Conservation (phyloP, 1,284 basidiomycete species). For the Calocybe gambosa region DNA sequence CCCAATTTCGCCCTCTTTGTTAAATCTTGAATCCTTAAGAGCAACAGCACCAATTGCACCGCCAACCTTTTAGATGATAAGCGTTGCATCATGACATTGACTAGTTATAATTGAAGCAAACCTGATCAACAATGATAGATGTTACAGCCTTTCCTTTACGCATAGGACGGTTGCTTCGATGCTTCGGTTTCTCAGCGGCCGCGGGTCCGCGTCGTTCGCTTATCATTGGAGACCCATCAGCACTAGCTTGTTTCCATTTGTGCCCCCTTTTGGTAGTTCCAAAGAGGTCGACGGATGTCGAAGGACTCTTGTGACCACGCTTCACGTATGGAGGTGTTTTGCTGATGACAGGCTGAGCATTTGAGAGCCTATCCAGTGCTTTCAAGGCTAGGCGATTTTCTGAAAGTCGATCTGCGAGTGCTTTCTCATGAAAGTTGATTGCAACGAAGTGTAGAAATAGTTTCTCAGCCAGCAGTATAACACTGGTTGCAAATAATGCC, state of each 20-base stretch:
- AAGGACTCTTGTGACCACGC: slow-evolving; percentile 23
- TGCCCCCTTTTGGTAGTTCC: slow-evolving; percentile 9
- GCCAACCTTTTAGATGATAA: slow-evolving; percentile 31
- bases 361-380: slow-evolving; percentile 64
- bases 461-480: slow-evolving; percentile 66
- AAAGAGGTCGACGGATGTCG: slow-evolving; percentile 17
- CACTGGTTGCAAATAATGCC: slow-evolving; percentile 58
- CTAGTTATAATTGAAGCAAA: slow-evolving; percentile 20
- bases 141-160: slow-evolving; percentile 50
- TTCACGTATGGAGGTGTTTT: slow-evolving; percentile 20
- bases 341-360: slow-evolving; percentile 42
- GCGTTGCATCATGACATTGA: neutral
- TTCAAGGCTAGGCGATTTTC: slow-evolving; percentile 66
- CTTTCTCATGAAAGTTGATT: slow-evolving; percentile 73
- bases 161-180: slow-evolving; percentile 29
- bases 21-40: slow-evolving; percentile 59
- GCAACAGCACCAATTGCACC: slow-evolving; percentile 68
- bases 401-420: slow-evolving; percentile 62
- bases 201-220: slow-evolving; percentile 12
- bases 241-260: slow-evolving; percentile 13
- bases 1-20: slow-evolving; percentile 47
- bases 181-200: slow-evolving; percentile 11
- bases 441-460: slow-evolving; percentile 67
- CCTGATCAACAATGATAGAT: slow-evolving; percentile 64
- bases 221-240: slow-evolving; percentile 17